phyloP scores from a whole-genome alignment of 176 grass and related monocot species.

The Echinochloa phyllopogon region DNA sequence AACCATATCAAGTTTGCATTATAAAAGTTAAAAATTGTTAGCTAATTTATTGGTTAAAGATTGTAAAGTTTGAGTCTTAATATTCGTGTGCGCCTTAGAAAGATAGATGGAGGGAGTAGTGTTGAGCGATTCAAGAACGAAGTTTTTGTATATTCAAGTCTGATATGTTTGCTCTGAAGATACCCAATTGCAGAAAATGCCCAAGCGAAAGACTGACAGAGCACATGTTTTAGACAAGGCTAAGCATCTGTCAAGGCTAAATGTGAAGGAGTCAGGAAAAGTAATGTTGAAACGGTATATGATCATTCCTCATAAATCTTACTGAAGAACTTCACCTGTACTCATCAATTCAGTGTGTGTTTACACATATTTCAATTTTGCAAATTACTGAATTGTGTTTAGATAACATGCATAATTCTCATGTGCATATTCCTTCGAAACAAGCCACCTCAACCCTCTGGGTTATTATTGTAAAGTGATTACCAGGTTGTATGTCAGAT shows the following conservation, averaged over 20 bases:
- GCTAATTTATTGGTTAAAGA: no score
- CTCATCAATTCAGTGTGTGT: background rate
- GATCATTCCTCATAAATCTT: constrained; percentile 1
- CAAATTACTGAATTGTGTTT: constrained; percentile 6
- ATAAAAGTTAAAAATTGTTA: no score
- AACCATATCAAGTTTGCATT: no score
- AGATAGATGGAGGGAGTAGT: no score
- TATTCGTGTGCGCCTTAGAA: no score
- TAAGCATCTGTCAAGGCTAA: constrained; percentile 88
- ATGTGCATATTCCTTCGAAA: constrained; percentile 4
- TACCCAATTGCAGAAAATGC: constrained; percentile 99
- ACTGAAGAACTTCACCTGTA: background rate
- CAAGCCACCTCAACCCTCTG: background rate
- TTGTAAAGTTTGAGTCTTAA: no score
- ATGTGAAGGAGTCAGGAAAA: constrained; percentile 90
- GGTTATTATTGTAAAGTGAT: constrained; percentile 29
- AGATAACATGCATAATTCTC: background rate
- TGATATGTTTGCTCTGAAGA: constrained; percentile 86
- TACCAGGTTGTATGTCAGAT: constrained; percentile 27
- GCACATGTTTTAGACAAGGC: constrained; percentile 93
- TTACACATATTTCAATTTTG: background rate
- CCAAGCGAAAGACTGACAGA: constrained; percentile 90
- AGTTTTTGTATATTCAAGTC: constrained; percentile 9
- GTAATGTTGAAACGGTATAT: constrained; percentile 91
- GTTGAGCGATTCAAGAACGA: background rate